phyloP scores from a whole-genome alignment of 306 rosid genomes.

The Vigna nakashimae region DNA sequence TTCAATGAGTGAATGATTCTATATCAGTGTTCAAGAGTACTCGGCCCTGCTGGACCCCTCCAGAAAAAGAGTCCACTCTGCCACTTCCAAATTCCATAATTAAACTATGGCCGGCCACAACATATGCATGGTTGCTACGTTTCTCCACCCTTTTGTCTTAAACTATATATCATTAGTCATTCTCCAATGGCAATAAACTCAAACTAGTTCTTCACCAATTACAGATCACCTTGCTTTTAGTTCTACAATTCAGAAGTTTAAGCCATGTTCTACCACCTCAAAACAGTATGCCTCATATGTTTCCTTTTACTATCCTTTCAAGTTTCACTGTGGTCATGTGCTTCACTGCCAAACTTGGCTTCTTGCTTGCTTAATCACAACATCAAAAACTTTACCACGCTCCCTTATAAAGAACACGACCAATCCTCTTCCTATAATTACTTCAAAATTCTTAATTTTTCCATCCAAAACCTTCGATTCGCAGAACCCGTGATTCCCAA shows the following conservation, averaged over 20 bases:
- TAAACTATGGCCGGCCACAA: slow-evolving; percentile 59
- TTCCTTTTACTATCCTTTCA: slow-evolving; percentile 37
- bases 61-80: slow-evolving; percentile 25
- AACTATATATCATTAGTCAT: slow-evolving; percentile 36
- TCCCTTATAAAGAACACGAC: slow-evolving; percentile 43
- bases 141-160: slow-evolving; percentile 53
- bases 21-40: slow-evolving; percentile 25
- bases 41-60: background rate
- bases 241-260: slow-evolving; percentile 43
- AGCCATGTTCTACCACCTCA: slow-evolving; percentile 45
- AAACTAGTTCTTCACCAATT: slow-evolving; percentile 35
- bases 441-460: slow-evolving; percentile 67
- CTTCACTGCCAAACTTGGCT: slow-evolving; percentile 40
- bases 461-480: slow-evolving; percentile 75
- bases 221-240: slow-evolving; percentile 43
- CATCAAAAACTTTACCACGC: slow-evolving; percentile 64
- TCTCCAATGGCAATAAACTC: slow-evolving; percentile 42
- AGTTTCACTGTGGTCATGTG: slow-evolving; percentile 42
- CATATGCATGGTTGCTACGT: slow-evolving; percentile 38
- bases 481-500: slow-evolving; percentile 54
- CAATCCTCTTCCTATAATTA: slow-evolving; percentile 45
- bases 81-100: slow-evolving; percentile 37
- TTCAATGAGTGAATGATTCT: slow-evolving; percentile 15
- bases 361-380: slow-evolving; percentile 60
- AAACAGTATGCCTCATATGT: slow-evolving; percentile 26